Evolutionary conservation across 2,329 filamentous ascomycete species (phyloP), one percentile per base, ranked within the genome.

Genomic region (Curvularia sp.): DNA sequence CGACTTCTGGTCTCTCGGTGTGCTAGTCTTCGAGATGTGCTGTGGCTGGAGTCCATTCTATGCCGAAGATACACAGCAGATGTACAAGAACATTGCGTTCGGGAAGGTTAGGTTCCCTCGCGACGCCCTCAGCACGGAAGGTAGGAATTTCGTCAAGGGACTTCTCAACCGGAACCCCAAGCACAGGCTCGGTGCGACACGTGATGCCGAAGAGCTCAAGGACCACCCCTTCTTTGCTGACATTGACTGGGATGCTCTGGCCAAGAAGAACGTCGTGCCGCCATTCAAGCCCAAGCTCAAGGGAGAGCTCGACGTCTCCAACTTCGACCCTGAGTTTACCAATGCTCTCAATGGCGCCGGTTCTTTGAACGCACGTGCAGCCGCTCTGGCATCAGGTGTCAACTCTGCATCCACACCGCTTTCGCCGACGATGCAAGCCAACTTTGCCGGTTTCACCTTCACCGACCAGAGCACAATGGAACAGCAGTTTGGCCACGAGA

Each of bases 11-110:
- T 99, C 95, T 1, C 84, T 99, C 12, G 95, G 95, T 57, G 95
- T 99, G 48, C 84, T 99, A 54, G 95, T 99, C 1, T 99, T 99
- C 71, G 95, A 99, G 78, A 99, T 99, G 95, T 99, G 95, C 82
- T 99, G 95, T 71, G 95, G 95, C 33, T 99, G 95, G 95, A 97
- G 93, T 71, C 95, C 95, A 0, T 99, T 99, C 80, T 99, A 98
- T 70, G 95, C 95, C 56, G 95, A 99, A 74, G 95, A 99, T 74
- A 99, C 95, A 0, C 95, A 99, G 79, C 95, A 99, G 78, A 99
- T 99, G 95, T 99, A 99, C 83, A 99, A 99, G 84, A 99, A 99
- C 81, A 99, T 99, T 75, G 95, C 95, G 0, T 99, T 99, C 74
- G 95, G 95, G 75, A 99, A 99, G 77, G 95, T 99, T 57, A 86